A percentile compares a stretch with the other conserved stretches of the same genome.
Evolutionary conservation across 805 yeast species (phyloP).

Genomic region (Ogataea paraovalis): DNA sequence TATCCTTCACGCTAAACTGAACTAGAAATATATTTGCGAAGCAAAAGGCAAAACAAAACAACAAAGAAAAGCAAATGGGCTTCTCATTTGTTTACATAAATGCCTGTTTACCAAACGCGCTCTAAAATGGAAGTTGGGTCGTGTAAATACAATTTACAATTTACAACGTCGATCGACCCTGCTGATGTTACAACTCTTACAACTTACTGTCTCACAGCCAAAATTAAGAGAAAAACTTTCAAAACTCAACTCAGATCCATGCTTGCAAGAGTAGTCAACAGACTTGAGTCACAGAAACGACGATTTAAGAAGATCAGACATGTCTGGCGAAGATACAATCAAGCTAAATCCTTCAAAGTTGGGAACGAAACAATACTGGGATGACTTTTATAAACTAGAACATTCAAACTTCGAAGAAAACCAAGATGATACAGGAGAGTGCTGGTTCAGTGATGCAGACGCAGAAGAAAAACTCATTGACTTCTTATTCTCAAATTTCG

Average conservation of each 20-base stretch:
- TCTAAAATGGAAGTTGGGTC: neutral
- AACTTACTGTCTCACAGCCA: too few species aligned
- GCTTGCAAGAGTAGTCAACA: too few species aligned
- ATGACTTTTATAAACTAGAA: constrained; percentile 75
- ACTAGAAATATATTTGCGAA: neutral
- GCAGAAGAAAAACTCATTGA: constrained; percentile 85
- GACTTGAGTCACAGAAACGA: too few species aligned
- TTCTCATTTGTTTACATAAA: neutral
- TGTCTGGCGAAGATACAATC: constrained; percentile 17
- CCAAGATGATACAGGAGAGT: constrained; percentile 85
- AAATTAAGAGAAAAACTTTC: too few species aligned
- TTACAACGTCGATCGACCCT: neutral
- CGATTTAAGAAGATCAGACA: neutral
- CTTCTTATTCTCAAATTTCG: constrained; percentile 54
- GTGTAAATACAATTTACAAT: neutral
- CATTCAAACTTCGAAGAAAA: constrained; percentile 66
- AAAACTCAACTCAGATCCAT: too few species aligned
- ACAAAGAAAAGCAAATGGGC: neutral
- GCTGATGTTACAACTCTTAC: neutral
- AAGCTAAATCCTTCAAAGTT: constrained; percentile 71
- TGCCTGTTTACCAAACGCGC: neutral
- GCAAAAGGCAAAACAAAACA: neutral
- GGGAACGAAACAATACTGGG: constrained; percentile 92
- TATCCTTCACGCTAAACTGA: neutral
- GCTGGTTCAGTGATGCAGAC: constrained; percentile 95